Evolutionary conservation across 169 alveolate species (phyloP).

Genomic region (Plasmodium knowlesi): DNA sequence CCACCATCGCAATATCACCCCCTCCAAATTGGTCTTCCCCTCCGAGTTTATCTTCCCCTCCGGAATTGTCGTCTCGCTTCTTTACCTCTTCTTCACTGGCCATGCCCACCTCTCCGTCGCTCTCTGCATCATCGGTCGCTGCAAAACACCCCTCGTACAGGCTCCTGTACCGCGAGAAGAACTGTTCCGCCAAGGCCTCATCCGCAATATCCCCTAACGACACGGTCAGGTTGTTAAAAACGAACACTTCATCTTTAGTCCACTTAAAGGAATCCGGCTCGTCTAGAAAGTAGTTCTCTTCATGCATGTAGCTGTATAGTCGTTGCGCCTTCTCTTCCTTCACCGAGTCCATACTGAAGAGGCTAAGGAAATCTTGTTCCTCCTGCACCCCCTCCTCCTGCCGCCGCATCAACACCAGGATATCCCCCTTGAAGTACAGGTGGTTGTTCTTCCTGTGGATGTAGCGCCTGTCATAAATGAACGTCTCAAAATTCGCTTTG

Average conservation of each 20-base stretch:
- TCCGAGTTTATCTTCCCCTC: slow-evolving; percentile 76
- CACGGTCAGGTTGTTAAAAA: slow-evolving; percentile 35
- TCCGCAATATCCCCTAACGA: slow-evolving; percentile 40
- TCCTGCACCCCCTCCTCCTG: background rate
- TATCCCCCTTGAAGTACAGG: slow-evolving; percentile 56
- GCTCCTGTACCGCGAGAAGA: slow-evolving; percentile 40
- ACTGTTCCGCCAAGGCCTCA: slow-evolving; percentile 29
- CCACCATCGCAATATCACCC: slow-evolving; percentile 76
- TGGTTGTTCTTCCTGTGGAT: slow-evolving; percentile 28
- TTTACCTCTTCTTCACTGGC: slow-evolving; percentile 63
- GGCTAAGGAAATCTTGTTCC: background rate
- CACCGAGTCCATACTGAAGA: background rate
- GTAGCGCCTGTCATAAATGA: slow-evolving; percentile 16
- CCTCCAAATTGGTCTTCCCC: slow-evolving; percentile 53
- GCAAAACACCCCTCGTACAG: slow-evolving; percentile 37
- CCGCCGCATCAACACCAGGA: slow-evolving; percentile 19
- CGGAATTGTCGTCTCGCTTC: slow-evolving; percentile 48
- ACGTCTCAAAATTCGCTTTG: slow-evolving; percentile 36
- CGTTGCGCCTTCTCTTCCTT: background rate
- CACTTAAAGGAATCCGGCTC: slow-evolving; percentile 30
- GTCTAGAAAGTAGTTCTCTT: slow-evolving; percentile 30
- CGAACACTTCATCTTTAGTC: slow-evolving; percentile 6
- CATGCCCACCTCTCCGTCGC: slow-evolving; percentile 64
- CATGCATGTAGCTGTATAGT: slow-evolving; percentile 26
- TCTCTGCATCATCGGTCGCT: slow-evolving; percentile 27